These are phyloP conservation scores for Ceratobasidium sp. DNA, from an alignment of 1,284 basidiomycete species.

Conservation along the genomic window DNA sequence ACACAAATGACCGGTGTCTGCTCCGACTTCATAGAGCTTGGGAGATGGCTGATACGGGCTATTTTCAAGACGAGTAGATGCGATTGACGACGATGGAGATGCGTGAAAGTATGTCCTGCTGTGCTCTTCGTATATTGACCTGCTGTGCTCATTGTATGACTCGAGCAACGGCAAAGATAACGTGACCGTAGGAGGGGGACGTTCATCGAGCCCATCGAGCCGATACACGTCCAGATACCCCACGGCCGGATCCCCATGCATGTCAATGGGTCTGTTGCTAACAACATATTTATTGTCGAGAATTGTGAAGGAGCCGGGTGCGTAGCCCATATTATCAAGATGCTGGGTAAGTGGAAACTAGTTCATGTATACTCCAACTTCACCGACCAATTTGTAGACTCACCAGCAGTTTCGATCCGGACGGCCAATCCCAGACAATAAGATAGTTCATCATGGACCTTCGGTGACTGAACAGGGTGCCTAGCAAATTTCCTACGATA, in stretches of 20 bases:
- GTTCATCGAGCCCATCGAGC: background rate
- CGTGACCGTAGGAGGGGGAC: background rate
- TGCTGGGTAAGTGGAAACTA: background rate
- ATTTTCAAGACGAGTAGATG: background rate
- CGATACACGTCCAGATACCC: conserved; percentile 1
- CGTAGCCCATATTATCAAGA: background rate
- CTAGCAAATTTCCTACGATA: conserved; percentile 12
- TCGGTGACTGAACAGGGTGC: background rate
- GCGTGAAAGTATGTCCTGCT: background rate
- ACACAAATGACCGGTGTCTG: background rate
- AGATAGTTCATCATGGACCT: background rate
- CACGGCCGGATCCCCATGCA: background rate
- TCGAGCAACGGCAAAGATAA: background rate
- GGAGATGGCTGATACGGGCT: conserved; percentile 1
- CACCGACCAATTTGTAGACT: background rate
- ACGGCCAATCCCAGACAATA: conserved; percentile 29
- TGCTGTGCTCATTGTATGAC: too few species aligned
- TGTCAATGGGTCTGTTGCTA: background rate
- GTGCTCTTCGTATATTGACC: too few species aligned
- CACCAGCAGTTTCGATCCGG: background rate
- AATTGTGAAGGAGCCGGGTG: background rate
- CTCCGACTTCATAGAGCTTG: background rate
- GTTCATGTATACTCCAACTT: background rate
- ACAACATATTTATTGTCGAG: background rate
- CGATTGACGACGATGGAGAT: background rate